Conservation (phyloP, 2,329 filamentous ascomycete genomes). For the Paramyrothecium roridum region DNA sequence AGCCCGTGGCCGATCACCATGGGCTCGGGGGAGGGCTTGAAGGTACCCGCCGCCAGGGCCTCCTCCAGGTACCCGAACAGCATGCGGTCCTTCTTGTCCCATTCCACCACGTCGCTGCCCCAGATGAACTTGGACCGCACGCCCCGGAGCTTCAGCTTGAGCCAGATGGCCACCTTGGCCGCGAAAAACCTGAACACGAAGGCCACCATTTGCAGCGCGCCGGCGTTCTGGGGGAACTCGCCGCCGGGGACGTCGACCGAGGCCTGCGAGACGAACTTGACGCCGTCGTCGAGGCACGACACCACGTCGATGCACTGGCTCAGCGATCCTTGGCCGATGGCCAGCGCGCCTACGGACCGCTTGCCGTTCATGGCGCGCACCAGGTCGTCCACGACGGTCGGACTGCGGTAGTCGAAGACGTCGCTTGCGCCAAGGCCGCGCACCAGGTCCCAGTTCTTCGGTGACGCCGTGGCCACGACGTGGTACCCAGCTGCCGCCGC, state of each 20-base stretch:
- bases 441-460: conserved; percentile 35
- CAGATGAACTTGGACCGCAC: conserved; percentile 5
- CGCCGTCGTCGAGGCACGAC: not conserved
- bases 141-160: conserved; percentile 3
- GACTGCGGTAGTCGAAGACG: conserved; percentile 36
- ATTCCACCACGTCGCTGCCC: conserved; percentile 3
- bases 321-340: conserved; percentile 4
- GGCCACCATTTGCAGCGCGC: not conserved
- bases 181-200: conserved; percentile 1
- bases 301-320: conserved; percentile 3
- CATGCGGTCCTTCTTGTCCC: conserved; percentile 3
- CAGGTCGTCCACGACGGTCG: conserved; percentile 8
- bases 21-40: conserved; percentile 1
- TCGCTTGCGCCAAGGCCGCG: conserved; percentile 36
- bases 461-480: conserved; percentile 37
- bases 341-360: conserved; percentile 7
- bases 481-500: conserved; percentile 36
- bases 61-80: conserved; percentile 6
- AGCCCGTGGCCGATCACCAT: conserved; percentile 6
- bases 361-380: not conserved
- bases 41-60: not conserved
- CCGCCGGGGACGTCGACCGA: conserved; percentile 2
- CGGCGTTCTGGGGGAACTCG: not conserved
- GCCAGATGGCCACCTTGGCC: not conserved
- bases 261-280: conserved; percentile 4